A percentile compares a stretch with the other conserved stretches of the same genome.
Conservation (phyloP, 2,329 filamentous ascomycete species). For the Botryotinia narcissicola region DNA sequence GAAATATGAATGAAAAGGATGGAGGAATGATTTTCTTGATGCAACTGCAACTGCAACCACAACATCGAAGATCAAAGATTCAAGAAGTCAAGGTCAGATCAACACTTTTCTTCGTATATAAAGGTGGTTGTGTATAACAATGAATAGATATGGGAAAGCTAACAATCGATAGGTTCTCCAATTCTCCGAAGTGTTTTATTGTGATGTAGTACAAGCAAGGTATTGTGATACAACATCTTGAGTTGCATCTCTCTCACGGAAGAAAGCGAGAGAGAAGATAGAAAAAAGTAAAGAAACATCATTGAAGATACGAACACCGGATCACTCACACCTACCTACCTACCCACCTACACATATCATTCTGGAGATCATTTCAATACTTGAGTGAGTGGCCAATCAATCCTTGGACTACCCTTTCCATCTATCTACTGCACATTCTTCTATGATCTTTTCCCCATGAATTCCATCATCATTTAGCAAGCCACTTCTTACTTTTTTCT, state of each 20-base stretch:
- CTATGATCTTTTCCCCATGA: not conserved
- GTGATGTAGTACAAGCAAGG: slow-evolving; percentile 13
- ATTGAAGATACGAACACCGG: not conserved
- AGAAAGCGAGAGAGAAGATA: not conserved
- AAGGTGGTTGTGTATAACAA: not conserved
- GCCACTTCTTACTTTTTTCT: not conserved
- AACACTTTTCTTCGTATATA: not conserved
- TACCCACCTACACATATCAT: not conserved
- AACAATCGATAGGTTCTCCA: slow-evolving; percentile 8
- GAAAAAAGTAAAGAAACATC: not conserved
- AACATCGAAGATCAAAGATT: not conserved
- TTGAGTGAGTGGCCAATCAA: not conserved
- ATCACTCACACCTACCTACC: not conserved
- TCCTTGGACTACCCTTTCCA: not conserved
- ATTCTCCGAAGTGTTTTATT: slow-evolving; percentile 15
- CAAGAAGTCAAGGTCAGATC: not conserved
- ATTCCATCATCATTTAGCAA: not conserved
- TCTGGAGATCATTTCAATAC: not conserved
- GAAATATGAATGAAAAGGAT: not conserved
- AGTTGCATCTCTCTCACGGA: not conserved
- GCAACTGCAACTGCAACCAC: not conserved
- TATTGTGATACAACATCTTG: slow-evolving; percentile 18
- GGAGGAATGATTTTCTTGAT: not conserved
- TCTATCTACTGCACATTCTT: not conserved
- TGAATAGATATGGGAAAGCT: not conserved